Base-by-base conservation (phyloP, 164 flowering plant species). In the Taxillus chinensis region DNA sequence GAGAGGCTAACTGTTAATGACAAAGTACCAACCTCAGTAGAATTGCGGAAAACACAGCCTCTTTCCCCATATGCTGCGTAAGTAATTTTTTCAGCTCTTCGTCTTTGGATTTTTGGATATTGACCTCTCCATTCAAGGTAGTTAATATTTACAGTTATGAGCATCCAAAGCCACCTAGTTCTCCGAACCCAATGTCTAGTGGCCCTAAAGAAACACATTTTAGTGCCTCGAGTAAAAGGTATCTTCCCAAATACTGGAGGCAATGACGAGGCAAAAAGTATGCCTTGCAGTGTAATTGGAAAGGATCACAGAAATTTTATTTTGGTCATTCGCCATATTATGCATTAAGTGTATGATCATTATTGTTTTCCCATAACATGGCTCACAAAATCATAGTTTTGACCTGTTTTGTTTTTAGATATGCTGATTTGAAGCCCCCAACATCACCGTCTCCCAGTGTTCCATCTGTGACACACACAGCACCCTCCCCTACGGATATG, bases 351-450 rank as follows among this genome's bases (percentile, higher is more conserved):
- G n/a, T 16, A 17, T 27, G 38, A 8, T 9, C 40, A 43, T 45
- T 45, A 3, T 43, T 59, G 62, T 45, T 59, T 5, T 14, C 8
- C 42, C 11, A 4, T 0, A 48, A 12, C 51, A 48, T 48, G 51
- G 27, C 8, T 3, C 5, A 14, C 7, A 51, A 15, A 4, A 8
- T 39, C 42, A 41, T 42, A 16, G 8, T 8, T 58, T 57, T 8
- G 4, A 12, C 38, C 8, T 14, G 4, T 15, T 41, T 17, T 15
- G 5, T 68, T 68, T 62, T 57, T 77, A 82, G 86, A 39, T 82
- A 84, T 53, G 82, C 71, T n/a, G 82, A 82, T 64, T 64, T 84
- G 16, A 84, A 80, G 73, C 90, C 90, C 45, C 86, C 85, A 12
- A 67, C 85, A 51, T 80, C 86, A 46, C 87, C 87, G 61, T 78